A percentile compares a stretch with the other conserved stretches of the same genome.
Evolutionary conservation across 2,329 filamentous ascomycete genomes (phyloP).

Genomic region (Diaporthe vaccinii): DNA sequence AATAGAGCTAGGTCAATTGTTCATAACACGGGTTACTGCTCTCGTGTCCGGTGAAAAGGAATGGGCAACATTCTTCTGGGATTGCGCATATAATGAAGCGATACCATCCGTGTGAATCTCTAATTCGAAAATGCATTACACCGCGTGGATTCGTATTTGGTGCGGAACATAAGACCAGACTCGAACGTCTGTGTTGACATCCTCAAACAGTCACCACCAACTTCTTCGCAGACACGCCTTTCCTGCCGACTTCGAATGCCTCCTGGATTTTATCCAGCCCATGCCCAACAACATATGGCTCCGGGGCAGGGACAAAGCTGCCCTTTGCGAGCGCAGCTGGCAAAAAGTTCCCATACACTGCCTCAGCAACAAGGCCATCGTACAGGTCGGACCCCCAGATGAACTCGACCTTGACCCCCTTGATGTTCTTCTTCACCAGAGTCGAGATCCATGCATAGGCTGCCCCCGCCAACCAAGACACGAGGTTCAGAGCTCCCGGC

Average conservation of each 20-base stretch:
- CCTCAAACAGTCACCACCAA: slow-evolving; percentile 48
- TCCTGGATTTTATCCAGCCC: slow-evolving; percentile 48
- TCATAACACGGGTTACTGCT: background rate
- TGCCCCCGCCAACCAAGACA: background rate
- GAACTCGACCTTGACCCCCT: slow-evolving; percentile 43
- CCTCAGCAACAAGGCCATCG: slow-evolving; percentile 42
- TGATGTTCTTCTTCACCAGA: slow-evolving; percentile 8
- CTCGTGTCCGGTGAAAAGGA: background rate
- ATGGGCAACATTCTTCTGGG: background rate
- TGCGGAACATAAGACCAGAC: background rate
- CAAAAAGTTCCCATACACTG: slow-evolving; percentile 47
- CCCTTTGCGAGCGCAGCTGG: slow-evolving; percentile 46
- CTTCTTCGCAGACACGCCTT: slow-evolving; percentile 54
- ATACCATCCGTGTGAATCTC: background rate
- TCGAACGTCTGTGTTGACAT: background rate
- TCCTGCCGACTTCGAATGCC: slow-evolving; percentile 47
- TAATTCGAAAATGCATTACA: background rate
- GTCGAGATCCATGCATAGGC: slow-evolving; percentile 6
- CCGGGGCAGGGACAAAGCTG: slow-evolving; percentile 45
- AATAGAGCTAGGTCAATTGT: too few relatives aligned
- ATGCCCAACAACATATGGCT: slow-evolving; percentile 46
- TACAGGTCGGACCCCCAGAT: slow-evolving; percentile 43
- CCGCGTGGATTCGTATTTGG: background rate
- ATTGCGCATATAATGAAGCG: background rate
- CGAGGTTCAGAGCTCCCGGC: slow-evolving; percentile 1